Base-by-base conservation (phyloP, 352 stramenopile genomes). In the Globisporangium lucens region DNA sequence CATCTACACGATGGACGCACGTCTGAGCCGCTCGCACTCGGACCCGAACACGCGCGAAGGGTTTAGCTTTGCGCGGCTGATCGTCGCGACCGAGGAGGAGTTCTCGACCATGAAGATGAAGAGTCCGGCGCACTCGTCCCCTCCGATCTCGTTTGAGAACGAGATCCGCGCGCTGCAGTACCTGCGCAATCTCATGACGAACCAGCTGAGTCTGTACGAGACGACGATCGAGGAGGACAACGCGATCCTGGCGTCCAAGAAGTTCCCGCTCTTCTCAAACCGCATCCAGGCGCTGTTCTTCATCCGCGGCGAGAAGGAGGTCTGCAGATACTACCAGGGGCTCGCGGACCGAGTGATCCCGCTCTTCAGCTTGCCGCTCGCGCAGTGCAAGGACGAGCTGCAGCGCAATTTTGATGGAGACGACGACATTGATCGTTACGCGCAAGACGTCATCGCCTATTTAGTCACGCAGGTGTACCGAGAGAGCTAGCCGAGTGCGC, bases 211-310 rank as follows among this genome's bases (percentile, higher is more conserved):
- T 65, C 73, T 85, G 56, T 97, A 97, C 74, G 80, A 82, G 73
- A 95, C 83, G 53, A 94, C 87, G 38, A 89, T 97, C 51, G 88
- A 95, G 68, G 76, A 97, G 69, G 90, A 96, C 74, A 89, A 95
- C 66, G 86, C 79, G 41, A 75, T 94, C 67, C 72, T 96, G 65
- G 86, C 86, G 57, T 90, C 82, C 53, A 91, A 91, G 73, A 72
- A 89, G 67, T 91, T 86, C 68, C 78, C 82, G 57, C 68, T 93
- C 53, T 93, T 93, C 71, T 95, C 87, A 43, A 97, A 97, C 80
- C 79, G 87, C 64, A 91, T 94, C 64, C 87, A 96, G 61, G 87
- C 87, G 66, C 75, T 96, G 46, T 93, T 94, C 70, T 94, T 96
- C 67, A 92, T 97, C 63, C 83, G 86, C 15, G 90, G 90, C 12